Evolutionary conservation across 495 filamentous ascomycete genomes (phyloP).

Genomic region (Tuber melanosporum): DNA sequence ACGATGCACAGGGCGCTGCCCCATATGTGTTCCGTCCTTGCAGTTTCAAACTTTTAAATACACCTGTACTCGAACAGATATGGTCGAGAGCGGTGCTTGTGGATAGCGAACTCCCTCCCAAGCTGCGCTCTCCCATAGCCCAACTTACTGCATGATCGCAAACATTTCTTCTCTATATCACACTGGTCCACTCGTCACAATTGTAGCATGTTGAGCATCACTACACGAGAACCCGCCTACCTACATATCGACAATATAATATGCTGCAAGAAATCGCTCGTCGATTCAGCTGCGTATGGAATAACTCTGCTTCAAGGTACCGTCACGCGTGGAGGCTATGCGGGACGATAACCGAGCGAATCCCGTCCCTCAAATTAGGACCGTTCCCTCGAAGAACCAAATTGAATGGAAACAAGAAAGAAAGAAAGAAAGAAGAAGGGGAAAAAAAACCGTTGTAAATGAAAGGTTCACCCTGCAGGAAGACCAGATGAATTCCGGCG

Average conservation of each 20-base stretch:
- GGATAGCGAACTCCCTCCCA: background rate
- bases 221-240: background rate
- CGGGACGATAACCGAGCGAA: background rate
- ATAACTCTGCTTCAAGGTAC: background rate
- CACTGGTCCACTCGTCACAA: background rate
- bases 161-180: background rate
- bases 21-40: background rate
- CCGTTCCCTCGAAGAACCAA: background rate
- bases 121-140: background rate
- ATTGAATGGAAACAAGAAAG: background rate
- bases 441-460: background rate
- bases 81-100: background rate
- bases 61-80: background rate
- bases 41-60: background rate
- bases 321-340: background rate
- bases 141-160: background rate
- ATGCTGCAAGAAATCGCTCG: background rate
- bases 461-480: background rate
- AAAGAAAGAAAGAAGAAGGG: background rate
- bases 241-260: background rate
- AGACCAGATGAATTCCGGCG: background rate
- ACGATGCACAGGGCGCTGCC: background rate
- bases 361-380: background rate
- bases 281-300: constrained; percentile 1
- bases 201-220: background rate